These are phyloP conservation scores for Diaporthe caulivora DNA, from an alignment of 2,329 filamentous ascomycete genomes.

Conservation along the genomic window DNA sequence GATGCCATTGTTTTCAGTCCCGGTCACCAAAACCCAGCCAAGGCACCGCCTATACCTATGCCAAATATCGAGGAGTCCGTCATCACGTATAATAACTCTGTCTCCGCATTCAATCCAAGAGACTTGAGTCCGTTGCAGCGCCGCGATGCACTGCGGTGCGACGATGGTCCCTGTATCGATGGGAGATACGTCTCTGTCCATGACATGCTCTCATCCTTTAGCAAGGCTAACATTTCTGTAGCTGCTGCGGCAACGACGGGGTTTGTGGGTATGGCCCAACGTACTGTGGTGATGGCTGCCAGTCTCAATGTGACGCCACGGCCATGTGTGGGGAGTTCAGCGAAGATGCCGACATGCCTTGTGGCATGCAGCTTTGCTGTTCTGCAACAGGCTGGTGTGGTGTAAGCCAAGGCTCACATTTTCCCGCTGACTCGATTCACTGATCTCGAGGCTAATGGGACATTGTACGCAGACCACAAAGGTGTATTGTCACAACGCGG, in stretches of 20 bases:
- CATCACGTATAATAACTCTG: not conserved
- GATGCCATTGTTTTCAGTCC: not conserved
- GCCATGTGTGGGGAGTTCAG: not conserved
- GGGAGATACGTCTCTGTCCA: not conserved
- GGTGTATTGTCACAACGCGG: too few relatives aligned
- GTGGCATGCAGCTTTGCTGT: not conserved
- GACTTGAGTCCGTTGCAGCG: not conserved
- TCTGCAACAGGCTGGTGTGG: not conserved
- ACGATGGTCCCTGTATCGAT: not conserved
- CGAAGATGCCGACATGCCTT: not conserved
- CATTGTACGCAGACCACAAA: too few relatives aligned
- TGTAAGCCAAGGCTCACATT: too few relatives aligned
- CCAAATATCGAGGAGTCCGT: not conserved
- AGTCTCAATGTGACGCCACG: not conserved
- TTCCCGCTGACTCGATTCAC: too few relatives aligned
- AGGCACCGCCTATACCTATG: not conserved
- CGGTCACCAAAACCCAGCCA: not conserved
- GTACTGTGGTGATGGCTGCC: not conserved
- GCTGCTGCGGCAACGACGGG: not conserved
- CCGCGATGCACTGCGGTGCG: not conserved
- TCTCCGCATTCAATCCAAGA: not conserved
- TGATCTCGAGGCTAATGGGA: too few relatives aligned
- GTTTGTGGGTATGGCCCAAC: not conserved
- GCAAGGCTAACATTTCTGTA: not conserved
- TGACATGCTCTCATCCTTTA: not conserved